Evolutionary conservation across 2,329 filamentous ascomycete genomes (phyloP), one percentile per base, ranked within the genome.

Genomic region (Epichloe baconii): DNA sequence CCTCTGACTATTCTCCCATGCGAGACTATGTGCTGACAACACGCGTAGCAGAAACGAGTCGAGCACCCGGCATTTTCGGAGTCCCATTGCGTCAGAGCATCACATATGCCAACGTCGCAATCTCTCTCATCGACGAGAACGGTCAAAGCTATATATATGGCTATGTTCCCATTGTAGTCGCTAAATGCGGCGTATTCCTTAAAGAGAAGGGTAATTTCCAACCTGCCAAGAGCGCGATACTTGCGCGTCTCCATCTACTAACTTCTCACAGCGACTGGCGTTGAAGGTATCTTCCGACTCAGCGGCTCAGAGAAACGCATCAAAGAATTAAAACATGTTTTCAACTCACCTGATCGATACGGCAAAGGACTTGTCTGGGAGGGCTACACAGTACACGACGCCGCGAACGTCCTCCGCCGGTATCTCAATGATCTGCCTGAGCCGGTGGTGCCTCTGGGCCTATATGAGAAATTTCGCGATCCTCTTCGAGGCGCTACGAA

Each of bases 121-220:
- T 98, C 62, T 97, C 91, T 21, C 79, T 98, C 31, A 86, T 93
- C 58, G 90, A 97, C 65, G 88, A 91, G 58, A 79, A 93, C 58
- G 91, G 91, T 35, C 82, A 93, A 67, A 95, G 88, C 70, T 97
- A 95, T 67, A 96, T 97, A 50, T 98, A 97, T 67, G 93, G 93
- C 62, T 97, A 97, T 63, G 91, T 98, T 7, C 93, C 93, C 17
- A 97, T 98, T 57, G 91, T 98, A 43, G 91, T 98, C 50, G 93
- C 93, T 37, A 98, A 98, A 68, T 97, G 93, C 66, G 93, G 93
- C 55, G 90, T 98, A 4, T 98, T 90, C 59, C 68, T 98, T 58
- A 98, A 98, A 69, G 93, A 98, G 68, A 96, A 95, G 79, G 93
- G 93, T 96, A 19, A 23, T 47, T 49, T 8, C 44, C 6, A 14